Base-by-base conservation (phyloP, 331 rosid genomes). In the Saraca asoca region DNA sequence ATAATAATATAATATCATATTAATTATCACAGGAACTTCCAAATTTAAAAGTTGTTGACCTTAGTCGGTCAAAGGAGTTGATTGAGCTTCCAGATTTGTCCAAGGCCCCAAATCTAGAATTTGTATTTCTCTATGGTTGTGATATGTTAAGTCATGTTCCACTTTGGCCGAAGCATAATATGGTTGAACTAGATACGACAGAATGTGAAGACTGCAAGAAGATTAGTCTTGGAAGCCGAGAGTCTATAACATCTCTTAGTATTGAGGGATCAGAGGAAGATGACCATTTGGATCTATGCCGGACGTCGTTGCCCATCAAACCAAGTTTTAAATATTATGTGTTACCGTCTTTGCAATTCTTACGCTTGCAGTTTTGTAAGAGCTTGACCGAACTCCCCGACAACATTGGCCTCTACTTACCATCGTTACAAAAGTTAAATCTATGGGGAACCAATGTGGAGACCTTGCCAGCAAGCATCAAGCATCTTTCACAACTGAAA, bases 171-270 rank as follows among this genome's bases (percentile, higher is more conserved):
- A 66, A 34, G 7, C 7, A 19, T 17, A 39, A 60, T 18, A 68
- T 49, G 14, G 45, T n/a, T 14, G 0, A 0, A 0, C 6, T 65
- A 19, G 0, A 10, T 13, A 6, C 65, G 6, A 0, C 0, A 2
- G 0, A 0, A 0, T 73, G 78, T 31, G 0, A 0, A 0, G 9
- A 5, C 12, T 50, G 24, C n/a, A 37, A 43, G 42, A 24, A 52
- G 11, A 14, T 62, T 50, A 2, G n/a, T 5, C 11, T 12, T 13
- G 9, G 12, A 5, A n/a, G n/a, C n/a, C n/a, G n/a, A n/a, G n/a
- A 9, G 43, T 38, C 66, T 44, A 24, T 7, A 46, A 38, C 15
- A 11, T 64, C 24, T 12, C 9, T 63, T 51, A 3, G 42, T 9
- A 38, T 2, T 38, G 31, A 24, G 31, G 31, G 3, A 24, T 24